Evolutionary conservation across 192 early-diverging fungal species (phyloP).

Genomic region (Coemansia sp.): DNA sequence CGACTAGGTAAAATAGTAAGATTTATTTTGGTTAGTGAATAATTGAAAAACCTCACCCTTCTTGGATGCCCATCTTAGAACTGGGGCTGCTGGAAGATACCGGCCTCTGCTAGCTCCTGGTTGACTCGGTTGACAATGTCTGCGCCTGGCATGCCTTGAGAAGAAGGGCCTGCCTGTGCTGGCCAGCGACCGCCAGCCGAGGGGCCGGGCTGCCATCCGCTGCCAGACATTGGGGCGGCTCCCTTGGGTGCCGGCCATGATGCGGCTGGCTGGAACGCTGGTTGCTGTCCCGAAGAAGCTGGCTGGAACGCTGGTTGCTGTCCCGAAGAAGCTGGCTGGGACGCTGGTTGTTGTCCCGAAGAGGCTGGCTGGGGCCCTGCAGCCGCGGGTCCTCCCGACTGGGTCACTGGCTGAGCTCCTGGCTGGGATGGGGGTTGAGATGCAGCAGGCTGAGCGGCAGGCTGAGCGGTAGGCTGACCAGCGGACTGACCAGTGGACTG

Average conservation of each 20-base stretch:
- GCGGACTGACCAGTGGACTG: too few relatives aligned
- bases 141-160: background rate
- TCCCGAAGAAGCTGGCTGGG: too few relatives aligned
- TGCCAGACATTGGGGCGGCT: background rate
- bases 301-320: background rate
- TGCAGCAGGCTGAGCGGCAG: background rate
- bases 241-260: background rate
- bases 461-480: too few relatives aligned
- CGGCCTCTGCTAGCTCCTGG: constrained; percentile 14
- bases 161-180: background rate
- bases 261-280: background rate
- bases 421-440: background rate
- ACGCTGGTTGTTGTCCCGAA: too few relatives aligned
- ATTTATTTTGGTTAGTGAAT: constrained; percentile 7
- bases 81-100: constrained; percentile 25
- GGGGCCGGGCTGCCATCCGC: background rate
- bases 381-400: background rate
- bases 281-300: too few relatives aligned
- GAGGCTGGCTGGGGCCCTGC: background rate
- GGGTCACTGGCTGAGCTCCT: constrained; percentile 4
- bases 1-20: constrained; percentile 5
- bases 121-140: constrained; percentile 29
- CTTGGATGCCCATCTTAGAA: constrained; percentile 9
- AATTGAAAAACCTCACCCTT: too few relatives aligned
- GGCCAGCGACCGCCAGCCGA: background rate